phyloP scores from a whole-genome alignment of 2,329 filamentous ascomycete genomes.

The Colletotrichum echinochloae region DNA sequence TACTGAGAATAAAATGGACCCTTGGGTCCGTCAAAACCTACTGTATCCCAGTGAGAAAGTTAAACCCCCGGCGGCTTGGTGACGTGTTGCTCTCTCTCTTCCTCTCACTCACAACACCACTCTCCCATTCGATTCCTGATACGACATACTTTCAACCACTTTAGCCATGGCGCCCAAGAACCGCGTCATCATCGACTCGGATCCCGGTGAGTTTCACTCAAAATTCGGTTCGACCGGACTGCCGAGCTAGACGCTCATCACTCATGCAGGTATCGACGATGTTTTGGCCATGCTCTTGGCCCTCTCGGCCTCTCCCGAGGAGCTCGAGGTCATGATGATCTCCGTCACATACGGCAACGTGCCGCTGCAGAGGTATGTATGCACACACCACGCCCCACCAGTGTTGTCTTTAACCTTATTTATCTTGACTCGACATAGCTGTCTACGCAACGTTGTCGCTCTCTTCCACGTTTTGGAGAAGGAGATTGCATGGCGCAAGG shows the following conservation, averaged over 20 bases:
- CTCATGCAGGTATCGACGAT: constrained; percentile 81
- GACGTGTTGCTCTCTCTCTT: not conserved
- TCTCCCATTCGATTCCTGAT: not conserved
- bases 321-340: constrained; percentile 86
- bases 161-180: constrained; percentile 72
- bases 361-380: constrained; percentile 81
- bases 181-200: constrained; percentile 95
- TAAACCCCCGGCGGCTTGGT: constrained; percentile 5
- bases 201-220: constrained; percentile 72
- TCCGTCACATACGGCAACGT: constrained; percentile 97
- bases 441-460: constrained; percentile 87
- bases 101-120: not conserved
- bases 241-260: constrained; percentile 4
- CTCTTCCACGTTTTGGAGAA: constrained; percentile 93
- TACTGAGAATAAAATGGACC: not conserved
- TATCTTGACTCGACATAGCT: constrained; percentile 61
- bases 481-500: constrained; percentile 85
- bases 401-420: not conserved
- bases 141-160: not conserved
- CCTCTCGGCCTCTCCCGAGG: constrained; percentile 82
- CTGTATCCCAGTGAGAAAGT: not conserved
- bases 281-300: constrained; percentile 89
- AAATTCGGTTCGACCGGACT: too few species aligned
- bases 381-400: not conserved
- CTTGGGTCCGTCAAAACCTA: not conserved